phyloP scores from a whole-genome alignment of 2,329 filamentous ascomycete species.

The Paraphoma chrysanthemicola region DNA sequence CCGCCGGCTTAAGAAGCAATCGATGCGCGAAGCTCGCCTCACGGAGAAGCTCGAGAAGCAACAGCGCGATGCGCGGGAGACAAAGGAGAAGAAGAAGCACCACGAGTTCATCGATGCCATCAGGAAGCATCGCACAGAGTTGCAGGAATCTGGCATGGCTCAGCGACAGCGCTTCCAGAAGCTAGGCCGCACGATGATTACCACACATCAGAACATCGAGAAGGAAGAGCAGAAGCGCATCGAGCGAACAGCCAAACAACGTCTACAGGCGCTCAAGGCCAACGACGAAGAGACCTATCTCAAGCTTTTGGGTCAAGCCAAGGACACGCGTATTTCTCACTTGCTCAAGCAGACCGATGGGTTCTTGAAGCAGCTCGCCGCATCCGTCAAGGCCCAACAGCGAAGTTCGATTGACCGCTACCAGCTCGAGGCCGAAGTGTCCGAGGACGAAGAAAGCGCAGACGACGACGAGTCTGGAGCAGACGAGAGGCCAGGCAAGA shows the following conservation, averaged over 20 bases:
- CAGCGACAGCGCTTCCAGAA: conserved; percentile 82
- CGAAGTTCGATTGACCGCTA: conserved; percentile 81
- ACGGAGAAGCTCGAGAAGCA: conserved; percentile 99
- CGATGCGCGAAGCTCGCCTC: conserved; percentile 90
- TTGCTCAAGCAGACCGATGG: conserved; percentile 95
- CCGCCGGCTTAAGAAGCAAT: conserved; percentile 96
- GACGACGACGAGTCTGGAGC: conserved; percentile 72
- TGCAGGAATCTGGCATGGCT: conserved; percentile 70
- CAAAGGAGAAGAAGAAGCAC: conserved; percentile 97
- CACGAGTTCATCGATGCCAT: conserved; percentile 89
- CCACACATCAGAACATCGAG: conserved; percentile 94
- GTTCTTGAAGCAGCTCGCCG: conserved; percentile 93
- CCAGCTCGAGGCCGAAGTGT: conserved; percentile 66
- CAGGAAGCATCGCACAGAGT: conserved; percentile 79
- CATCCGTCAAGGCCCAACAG: conserved; percentile 93
- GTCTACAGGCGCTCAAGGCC: conserved; percentile 97
- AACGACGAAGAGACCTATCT: conserved; percentile 99
- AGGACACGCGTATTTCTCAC: conserved; percentile 99
- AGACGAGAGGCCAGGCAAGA: conserved; percentile 68
- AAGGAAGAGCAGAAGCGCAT: conserved; percentile 99
- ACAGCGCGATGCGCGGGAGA: conserved; percentile 93
- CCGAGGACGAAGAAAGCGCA: conserved; percentile 61
- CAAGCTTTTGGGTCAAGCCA: conserved; percentile 96
- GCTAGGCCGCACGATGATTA: conserved; percentile 85
- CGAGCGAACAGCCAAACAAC: conserved; percentile 96